Evolutionary conservation across 192 early-diverging fungal species (phyloP).

Genomic region (Diversispora epigaea): DNA sequence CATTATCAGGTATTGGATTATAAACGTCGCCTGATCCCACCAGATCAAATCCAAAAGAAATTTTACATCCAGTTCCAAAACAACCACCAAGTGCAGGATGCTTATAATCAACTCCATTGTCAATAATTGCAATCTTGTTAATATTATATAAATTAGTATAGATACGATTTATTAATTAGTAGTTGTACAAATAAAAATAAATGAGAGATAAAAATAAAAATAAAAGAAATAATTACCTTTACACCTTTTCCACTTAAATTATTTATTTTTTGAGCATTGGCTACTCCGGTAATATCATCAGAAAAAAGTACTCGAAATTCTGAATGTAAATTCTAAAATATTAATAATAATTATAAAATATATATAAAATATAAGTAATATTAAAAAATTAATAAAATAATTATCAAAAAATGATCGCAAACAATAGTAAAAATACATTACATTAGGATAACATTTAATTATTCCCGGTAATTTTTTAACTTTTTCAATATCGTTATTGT

Average conservation of each 20-base stretch:
- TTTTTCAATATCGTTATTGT: too few species aligned
- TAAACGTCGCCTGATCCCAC: constrained; percentile 50
- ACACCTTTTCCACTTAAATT: constrained; percentile 41
- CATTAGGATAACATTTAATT: too few species aligned
- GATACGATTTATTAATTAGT: neutral
- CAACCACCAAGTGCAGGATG: constrained; percentile 70
- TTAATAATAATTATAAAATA: too few species aligned
- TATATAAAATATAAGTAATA: too few species aligned
- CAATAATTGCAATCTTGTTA: constrained; percentile 59
- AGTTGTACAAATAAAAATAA: neutral
- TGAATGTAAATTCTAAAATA: too few species aligned
- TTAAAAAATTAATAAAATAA: too few species aligned
- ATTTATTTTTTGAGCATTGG: constrained; percentile 37
- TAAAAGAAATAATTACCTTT: constrained; percentile 6
- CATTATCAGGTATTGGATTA: constrained; percentile 48
- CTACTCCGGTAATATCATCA: constrained; percentile 49
- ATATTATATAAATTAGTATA: constrained; percentile 24
- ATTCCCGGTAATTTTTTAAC: too few species aligned
- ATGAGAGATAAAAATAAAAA: neutral
- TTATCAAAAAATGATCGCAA: too few species aligned
- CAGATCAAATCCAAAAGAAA: constrained; percentile 63
- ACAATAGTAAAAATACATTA: too few species aligned
- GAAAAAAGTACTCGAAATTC: constrained; percentile 28
- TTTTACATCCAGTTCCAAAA: constrained; percentile 63
- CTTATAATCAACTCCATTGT: constrained; percentile 56